These are phyloP conservation scores for Syncephalastrum monosporum DNA, from an alignment of 371 early-diverging fungal species.

Conservation along the genomic window DNA sequence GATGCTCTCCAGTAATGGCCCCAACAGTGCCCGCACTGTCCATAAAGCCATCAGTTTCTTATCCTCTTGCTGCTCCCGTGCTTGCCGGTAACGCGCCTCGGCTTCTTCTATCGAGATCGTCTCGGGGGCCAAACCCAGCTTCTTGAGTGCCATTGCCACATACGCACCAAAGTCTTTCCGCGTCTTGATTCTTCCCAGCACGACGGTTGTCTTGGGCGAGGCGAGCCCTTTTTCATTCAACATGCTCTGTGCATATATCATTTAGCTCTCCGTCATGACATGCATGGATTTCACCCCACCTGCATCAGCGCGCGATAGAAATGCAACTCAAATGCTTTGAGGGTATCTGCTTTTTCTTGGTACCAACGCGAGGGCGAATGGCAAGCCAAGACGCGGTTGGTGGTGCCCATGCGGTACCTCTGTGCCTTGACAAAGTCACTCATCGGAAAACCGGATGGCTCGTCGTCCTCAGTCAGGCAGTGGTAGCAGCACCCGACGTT, in stretches of 20 bases:
- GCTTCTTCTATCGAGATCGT: constrained; percentile 46
- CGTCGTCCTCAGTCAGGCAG: constrained; percentile 43
- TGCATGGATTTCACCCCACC: constrained; percentile 17
- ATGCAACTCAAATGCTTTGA: constrained; percentile 69
- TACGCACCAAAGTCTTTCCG: constrained; percentile 46
- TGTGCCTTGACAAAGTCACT: constrained; percentile 29
- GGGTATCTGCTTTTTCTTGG: constrained; percentile 48
- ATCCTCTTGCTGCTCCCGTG: constrained; percentile 33
- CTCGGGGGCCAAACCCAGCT: constrained; percentile 43
- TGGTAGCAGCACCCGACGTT: constrained; percentile 91
- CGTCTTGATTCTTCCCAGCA: constrained; percentile 61
- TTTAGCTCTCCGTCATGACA: neutral
- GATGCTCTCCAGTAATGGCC: constrained; percentile 75
- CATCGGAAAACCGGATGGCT: constrained; percentile 67
- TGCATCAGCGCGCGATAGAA: constrained; percentile 73
- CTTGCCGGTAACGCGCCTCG: constrained; percentile 33
- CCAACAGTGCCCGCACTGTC: constrained; percentile 76
- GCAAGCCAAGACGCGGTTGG: constrained; percentile 81
- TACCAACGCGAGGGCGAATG: constrained; percentile 84
- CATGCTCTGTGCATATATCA: constrained; percentile 24
- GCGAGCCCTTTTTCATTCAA: constrained; percentile 58
- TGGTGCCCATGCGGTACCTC: constrained; percentile 55
- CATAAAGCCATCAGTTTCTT: constrained; percentile 74
- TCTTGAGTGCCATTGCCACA: constrained; percentile 35
- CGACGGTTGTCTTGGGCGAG: constrained; percentile 47